Percentiles rank a stretch among this genome's conserved stretches.
These are phyloP conservation scores for Botrytis paeoniae DNA, from an alignment of 2,329 filamentous ascomycete genomes.

Conservation along the genomic window DNA sequence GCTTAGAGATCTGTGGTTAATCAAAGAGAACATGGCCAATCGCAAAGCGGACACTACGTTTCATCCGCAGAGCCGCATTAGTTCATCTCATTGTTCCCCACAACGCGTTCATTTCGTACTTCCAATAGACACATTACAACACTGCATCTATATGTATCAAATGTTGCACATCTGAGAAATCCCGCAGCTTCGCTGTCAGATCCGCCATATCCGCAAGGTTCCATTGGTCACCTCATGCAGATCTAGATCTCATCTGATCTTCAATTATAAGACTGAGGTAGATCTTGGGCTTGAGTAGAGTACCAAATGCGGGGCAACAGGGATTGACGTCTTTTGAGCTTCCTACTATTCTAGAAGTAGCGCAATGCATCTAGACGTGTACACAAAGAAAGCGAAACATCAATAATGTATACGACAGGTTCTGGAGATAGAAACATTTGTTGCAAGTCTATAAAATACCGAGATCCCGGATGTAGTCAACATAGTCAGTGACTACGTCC, in stretches of 20 bases:
- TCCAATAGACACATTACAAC: background rate
- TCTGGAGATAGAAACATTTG: background rate
- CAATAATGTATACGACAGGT: background rate
- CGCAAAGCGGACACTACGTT: background rate
- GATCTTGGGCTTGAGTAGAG: background rate
- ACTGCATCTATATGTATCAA: background rate
- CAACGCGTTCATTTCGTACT: background rate
- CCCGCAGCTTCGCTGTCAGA: background rate
- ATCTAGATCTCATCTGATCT: background rate
- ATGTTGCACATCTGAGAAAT: background rate
- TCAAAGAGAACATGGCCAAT: background rate
- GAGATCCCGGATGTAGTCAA: background rate
- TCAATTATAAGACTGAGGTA: background rate
- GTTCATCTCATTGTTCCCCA: background rate
- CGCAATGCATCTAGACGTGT: background rate
- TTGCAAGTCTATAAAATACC: background rate
- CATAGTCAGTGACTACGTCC: background rate
- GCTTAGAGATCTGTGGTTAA: background rate
- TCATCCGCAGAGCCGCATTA: background rate
- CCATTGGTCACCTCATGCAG: background rate
- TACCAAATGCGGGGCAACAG: background rate
- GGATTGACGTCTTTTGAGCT: background rate
- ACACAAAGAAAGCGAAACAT: background rate
- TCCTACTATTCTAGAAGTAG: background rate
- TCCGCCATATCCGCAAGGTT: background rate